Conservation (phyloP, 305 asterid species). For the Withania somnifera region DNA sequence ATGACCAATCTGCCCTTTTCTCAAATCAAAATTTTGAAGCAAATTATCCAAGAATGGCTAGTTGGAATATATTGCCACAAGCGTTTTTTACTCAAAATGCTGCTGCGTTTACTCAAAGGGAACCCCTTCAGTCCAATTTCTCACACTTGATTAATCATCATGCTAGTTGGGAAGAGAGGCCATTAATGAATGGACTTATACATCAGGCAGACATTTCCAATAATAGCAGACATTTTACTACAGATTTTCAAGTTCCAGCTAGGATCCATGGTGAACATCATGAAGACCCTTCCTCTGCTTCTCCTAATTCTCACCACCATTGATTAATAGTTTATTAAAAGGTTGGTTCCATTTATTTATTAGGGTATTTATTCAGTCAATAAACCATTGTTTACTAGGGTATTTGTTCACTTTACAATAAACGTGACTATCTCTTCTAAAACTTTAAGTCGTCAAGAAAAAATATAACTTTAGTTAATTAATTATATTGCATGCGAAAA, state of each 20-base stretch:
- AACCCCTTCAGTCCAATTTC: slow-evolving; percentile 69
- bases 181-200: slow-evolving; percentile 59
- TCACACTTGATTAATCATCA: slow-evolving; percentile 60
- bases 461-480: not conserved
- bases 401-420: not conserved
- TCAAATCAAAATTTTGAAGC: slow-evolving; percentile 2
- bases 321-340: slow-evolving; percentile 14
- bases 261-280: slow-evolving; percentile 95
- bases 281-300: slow-evolving; percentile 98
- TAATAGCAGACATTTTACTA: slow-evolving; percentile 21
- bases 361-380: not conserved
- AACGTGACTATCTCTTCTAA: not conserved
- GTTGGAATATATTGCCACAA: not conserved
- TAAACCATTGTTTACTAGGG: not conserved
- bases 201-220: slow-evolving; percentile 30
- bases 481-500: not conserved
- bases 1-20: not conserved
- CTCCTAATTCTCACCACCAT: slow-evolving; percentile 77
- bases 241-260: slow-evolving; percentile 72
- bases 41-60: slow-evolving; percentile 1
- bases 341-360: not conserved
- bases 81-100: slow-evolving; percentile 31
- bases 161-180: not conserved
- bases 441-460: not conserved
- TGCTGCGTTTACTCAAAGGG: slow-evolving; percentile 74